These are phyloP conservation scores for Pseudoscleropodium purum DNA, from an alignment of 225 moss, liverwort and hornwort genomes.

Conservation along the genomic window DNA sequence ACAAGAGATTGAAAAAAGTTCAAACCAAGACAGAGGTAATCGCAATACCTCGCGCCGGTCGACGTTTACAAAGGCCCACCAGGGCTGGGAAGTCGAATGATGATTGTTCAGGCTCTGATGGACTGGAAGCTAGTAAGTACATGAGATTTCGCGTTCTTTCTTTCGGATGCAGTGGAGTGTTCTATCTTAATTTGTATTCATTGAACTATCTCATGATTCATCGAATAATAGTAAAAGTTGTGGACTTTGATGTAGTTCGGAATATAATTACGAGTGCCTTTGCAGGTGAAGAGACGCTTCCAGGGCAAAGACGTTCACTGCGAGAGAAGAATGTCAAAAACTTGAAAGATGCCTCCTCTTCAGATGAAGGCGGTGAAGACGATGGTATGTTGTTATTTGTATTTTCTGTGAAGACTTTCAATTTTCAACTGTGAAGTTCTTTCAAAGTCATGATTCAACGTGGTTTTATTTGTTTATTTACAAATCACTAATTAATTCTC, in stretches of 20 bases:
- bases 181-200: background rate
- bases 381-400: background rate
- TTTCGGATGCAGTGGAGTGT: background rate
- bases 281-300: background rate
- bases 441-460: background rate
- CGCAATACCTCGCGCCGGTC: background rate
- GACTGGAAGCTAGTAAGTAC: constrained; percentile 11
- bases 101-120: background rate
- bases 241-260: background rate
- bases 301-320: constrained; percentile 4
- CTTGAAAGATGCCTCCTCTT: constrained; percentile 21
- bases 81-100: background rate
- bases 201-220: background rate
- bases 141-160: background rate
- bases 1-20: constrained; percentile 29
- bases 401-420: background rate
- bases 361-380: constrained; percentile 1
- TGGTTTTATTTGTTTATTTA: background rate
- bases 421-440: background rate
- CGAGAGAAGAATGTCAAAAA: background rate
- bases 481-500: background rate
- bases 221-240: background rate
- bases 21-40: background rate
- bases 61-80: background rate
- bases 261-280: background rate